Evolutionary conservation across 257 asterid species (phyloP), one percentile per base, ranked within the genome.

Genomic region (Nemophila menziesii): DNA sequence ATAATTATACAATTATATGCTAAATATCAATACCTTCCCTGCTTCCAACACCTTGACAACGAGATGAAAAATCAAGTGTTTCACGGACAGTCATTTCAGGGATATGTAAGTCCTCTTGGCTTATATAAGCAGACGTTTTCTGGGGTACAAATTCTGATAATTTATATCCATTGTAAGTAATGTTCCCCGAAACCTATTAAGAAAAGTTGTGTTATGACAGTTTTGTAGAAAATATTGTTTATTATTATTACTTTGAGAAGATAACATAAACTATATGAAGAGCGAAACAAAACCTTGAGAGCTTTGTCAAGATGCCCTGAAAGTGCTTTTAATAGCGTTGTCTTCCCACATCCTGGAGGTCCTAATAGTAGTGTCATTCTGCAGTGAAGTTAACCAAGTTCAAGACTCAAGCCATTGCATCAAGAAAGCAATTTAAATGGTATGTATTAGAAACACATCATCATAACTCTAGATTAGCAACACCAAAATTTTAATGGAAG

Each of bases 41-140:
- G 72, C 69, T 72, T 42, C 82, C 77, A 29, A 60, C 64, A 22
- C 92, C 92, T 62, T 69, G 92, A 58, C 78, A 79, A 16, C 70
- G 65, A 47, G 82, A 55, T 17, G 92, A 75, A 54, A 72, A 79
- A 63, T 75, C 82, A 40, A 72, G 68, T 37, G 75, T 65, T 68
- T 79, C 86, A 48, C 82, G 63, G 27, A 75, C 86, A 14, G 86
- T 79, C 86, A 80, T 70, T 58, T 80, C 92, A 15, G 92, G 83
- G 44, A 62, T 71, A 58, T 80, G 92, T 27, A 70, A 63, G 51
- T 77, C 87, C 38, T 73, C 39, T 68, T 80, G 92, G 57, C 84
- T 74, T 22, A 77, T 66, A 48, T 77, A 80, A n/a, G 77, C 92
- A 54, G 87, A 65, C 2, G 87, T 76, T 56, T 80, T 80, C 62